A percentile compares a stretch with the other conserved stretches of the same genome.
phyloP scores from a whole-genome alignment of 768 basidiomycete genomes.

The Floccularia luteovirens region DNA sequence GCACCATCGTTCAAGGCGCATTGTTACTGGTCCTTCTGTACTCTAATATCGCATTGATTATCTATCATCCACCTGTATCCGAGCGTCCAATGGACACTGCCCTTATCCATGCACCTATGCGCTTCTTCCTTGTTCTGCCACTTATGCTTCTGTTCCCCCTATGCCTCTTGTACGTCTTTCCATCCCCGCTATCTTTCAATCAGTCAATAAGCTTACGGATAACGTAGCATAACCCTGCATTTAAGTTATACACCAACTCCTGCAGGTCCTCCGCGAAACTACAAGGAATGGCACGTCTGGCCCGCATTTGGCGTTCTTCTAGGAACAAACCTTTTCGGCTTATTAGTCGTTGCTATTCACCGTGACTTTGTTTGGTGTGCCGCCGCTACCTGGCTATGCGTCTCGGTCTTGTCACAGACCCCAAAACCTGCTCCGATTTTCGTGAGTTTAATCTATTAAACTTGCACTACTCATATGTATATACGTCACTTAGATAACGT shows the following conservation, averaged over 20 bases:
- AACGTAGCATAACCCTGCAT: conserved; percentile 58
- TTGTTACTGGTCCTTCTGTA: conserved; percentile 67
- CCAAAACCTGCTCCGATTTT: conserved; percentile 63
- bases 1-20: conserved; percentile 68
- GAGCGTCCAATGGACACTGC: conserved; percentile 66
- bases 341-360: conserved; percentile 46
- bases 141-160: conserved; percentile 50
- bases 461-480: background rate
- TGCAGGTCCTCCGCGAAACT: conserved; percentile 39
- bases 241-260: conserved; percentile 44
- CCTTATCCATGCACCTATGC: conserved; percentile 83
- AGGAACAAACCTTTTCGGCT: conserved; percentile 50
- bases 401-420: conserved; percentile 50
- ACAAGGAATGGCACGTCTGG: conserved; percentile 59
- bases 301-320: conserved; percentile 66
- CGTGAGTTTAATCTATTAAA: conserved; percentile 30
- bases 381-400: conserved; percentile 67
- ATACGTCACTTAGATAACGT: conserved; percentile 37
- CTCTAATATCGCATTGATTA: conserved; percentile 69
- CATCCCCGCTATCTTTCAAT: background rate
- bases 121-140: conserved; percentile 56
- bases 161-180: conserved; percentile 44
- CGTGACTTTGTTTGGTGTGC: conserved; percentile 72
- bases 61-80: conserved; percentile 58
- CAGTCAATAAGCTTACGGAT: background rate